Evolutionary conservation across 2,329 filamentous ascomycete genomes (phyloP).

Genomic region (Diaporthe eres): DNA sequence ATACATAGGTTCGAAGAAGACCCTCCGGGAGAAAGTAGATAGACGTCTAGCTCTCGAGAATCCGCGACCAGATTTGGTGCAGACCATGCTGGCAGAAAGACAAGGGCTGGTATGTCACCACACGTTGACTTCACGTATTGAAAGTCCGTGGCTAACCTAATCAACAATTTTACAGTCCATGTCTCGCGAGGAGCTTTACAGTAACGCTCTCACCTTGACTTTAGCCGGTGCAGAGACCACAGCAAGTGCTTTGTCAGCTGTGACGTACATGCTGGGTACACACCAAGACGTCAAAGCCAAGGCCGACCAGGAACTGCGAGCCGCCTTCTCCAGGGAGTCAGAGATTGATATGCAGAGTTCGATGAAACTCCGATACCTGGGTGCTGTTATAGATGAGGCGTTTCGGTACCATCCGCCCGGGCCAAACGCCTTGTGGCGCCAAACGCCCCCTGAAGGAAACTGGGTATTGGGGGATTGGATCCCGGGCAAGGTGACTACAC

Average conservation of each 20-base stretch:
- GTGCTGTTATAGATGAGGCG: slow-evolving; percentile 48
- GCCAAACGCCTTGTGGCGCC: slow-evolving; percentile 44
- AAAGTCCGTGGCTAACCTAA: not conserved
- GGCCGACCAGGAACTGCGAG: slow-evolving; percentile 54
- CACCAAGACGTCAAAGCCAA: slow-evolving; percentile 53
- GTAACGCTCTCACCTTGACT: slow-evolving; percentile 49
- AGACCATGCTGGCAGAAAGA: slow-evolving; percentile 18
- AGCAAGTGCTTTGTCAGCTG: slow-evolving; percentile 57
- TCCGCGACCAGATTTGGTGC: slow-evolving; percentile 17
- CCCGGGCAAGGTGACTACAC: slow-evolving; percentile 44
- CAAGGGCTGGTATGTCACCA: not conserved
- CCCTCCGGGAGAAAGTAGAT: slow-evolving; percentile 9
- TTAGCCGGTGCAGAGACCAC: slow-evolving; percentile 65
- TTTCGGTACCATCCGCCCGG: slow-evolving; percentile 49
- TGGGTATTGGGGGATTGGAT: slow-evolving; percentile 47
- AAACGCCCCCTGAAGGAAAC: slow-evolving; percentile 46
- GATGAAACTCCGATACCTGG: slow-evolving; percentile 46
- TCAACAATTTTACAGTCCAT: slow-evolving; percentile 15
- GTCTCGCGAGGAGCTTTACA: slow-evolving; percentile 40
- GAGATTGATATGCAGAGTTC: slow-evolving; percentile 51
- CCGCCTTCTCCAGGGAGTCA: slow-evolving; percentile 42
- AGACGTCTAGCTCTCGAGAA: slow-evolving; percentile 14
- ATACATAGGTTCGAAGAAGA: not conserved
- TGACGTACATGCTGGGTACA: slow-evolving; percentile 54
- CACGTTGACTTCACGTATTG: not conserved